These are phyloP conservation scores for Talaromyces albobiverticillius DNA, from an alignment of 2,329 filamentous ascomycete species.

Conservation along the genomic window DNA sequence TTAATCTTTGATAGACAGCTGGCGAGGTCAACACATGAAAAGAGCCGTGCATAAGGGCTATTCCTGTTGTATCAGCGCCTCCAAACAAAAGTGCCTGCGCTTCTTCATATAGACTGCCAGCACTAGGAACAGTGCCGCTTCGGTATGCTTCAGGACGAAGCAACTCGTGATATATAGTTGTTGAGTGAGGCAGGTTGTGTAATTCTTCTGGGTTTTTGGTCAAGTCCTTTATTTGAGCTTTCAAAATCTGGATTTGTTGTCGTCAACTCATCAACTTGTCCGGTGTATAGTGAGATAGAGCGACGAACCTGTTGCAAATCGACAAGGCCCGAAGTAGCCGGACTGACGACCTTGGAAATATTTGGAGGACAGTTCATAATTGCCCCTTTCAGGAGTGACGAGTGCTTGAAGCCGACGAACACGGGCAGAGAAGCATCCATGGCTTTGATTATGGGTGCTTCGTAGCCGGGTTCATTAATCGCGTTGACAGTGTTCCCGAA, in stretches of 20 bases:
- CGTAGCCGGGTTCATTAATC: conserved; percentile 18
- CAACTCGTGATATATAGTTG: conserved; percentile 37
- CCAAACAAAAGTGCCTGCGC: conserved; percentile 46
- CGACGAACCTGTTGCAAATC: conserved; percentile 29
- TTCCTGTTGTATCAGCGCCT: conserved; percentile 45
- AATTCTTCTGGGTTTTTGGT: conserved; percentile 24
- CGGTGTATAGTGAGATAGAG: too few relatives aligned
- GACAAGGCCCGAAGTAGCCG: conserved; percentile 36
- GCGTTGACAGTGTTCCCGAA: conserved; percentile 23
- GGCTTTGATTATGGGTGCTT: conserved; percentile 22
- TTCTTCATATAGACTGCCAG: conserved; percentile 42
- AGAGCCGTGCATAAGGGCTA: conserved; percentile 34
- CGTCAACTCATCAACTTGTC: too few relatives aligned
- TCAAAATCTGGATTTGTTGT: conserved; percentile 21
- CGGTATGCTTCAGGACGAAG: conserved; percentile 28
- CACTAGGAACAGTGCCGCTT: conserved; percentile 29
- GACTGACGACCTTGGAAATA: conserved; percentile 34
- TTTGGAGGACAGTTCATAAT: conserved; percentile 37
- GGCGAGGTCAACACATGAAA: conserved; percentile 27
- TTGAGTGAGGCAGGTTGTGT: conserved; percentile 25
- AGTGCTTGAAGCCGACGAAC: conserved; percentile 22
- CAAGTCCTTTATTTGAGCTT: conserved; percentile 22
- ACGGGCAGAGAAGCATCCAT: conserved; percentile 21
- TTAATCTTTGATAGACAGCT: conserved; percentile 18
- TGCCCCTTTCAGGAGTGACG: conserved; percentile 31